A percentile compares a stretch with the other conserved stretches of the same genome.
These are phyloP conservation scores for Hygrophoropsis aurantiaca DNA, from an alignment of 768 basidiomycete genomes.

Conservation along the genomic window DNA sequence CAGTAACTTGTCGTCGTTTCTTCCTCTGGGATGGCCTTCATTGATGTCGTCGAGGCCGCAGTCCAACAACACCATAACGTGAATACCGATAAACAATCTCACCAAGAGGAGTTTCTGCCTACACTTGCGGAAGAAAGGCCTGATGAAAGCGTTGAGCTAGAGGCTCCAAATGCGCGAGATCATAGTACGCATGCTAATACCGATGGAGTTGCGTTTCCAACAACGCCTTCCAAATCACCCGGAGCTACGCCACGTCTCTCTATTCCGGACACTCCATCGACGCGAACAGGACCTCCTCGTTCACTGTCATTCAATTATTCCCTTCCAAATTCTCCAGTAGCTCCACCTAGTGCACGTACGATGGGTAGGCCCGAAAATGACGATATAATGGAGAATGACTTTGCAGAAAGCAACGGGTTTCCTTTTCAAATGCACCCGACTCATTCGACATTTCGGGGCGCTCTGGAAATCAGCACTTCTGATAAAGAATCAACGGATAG, in stretches of 20 bases:
- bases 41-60: conserved; percentile 7
- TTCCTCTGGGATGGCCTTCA: conserved; percentile 2
- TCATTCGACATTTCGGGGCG: conserved; percentile 58
- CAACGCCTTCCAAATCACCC: conserved; percentile 6
- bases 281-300: conserved; percentile 71
- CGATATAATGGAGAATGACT: conserved; percentile 27
- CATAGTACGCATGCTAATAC: conserved; percentile 2
- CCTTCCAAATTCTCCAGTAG: conserved; percentile 39
- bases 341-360: conserved; percentile 26
- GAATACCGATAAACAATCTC: not conserved
- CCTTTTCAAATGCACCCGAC: conserved; percentile 26
- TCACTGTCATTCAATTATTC: conserved; percentile 69
- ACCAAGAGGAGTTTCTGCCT: not conserved
- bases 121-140: not conserved
- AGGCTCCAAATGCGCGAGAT: not conserved
- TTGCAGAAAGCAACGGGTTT: conserved; percentile 32
- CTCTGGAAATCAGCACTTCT: conserved; percentile 45
- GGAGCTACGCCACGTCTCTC: conserved; percentile 2
- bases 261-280: conserved; percentile 49
- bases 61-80: conserved; percentile 1
- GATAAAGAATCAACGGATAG: conserved; percentile 45
- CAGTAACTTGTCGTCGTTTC: not conserved
- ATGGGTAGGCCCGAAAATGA: conserved; percentile 27
- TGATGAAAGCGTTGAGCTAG: too few species aligned
- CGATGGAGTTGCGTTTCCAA: conserved; percentile 7